Conservation (phyloP, 495 filamentous ascomycete genomes). For the Barbatosphaeria neglecta region DNA sequence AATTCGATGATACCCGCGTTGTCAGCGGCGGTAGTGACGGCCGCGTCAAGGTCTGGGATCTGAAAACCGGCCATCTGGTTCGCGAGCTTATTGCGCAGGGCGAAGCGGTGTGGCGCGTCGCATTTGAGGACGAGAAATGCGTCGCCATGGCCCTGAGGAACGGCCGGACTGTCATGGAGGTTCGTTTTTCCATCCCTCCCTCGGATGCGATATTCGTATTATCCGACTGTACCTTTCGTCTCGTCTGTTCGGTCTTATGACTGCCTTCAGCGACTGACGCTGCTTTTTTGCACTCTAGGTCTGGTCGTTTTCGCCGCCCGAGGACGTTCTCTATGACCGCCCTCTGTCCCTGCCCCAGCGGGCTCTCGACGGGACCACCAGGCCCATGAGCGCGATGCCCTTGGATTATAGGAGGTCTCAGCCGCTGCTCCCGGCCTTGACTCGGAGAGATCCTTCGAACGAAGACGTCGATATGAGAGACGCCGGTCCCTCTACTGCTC, state of each 20-base stretch:
- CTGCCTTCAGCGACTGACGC: no score
- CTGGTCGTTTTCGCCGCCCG: constrained; percentile 82
- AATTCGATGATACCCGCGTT: constrained; percentile 89
- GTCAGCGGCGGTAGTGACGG: constrained; percentile 94
- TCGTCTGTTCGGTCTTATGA: no score
- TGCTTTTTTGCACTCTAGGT: constrained; percentile 60
- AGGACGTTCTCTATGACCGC: constrained; percentile 45
- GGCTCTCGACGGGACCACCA: constrained; percentile 18
- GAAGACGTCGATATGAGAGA: constrained; percentile 37
- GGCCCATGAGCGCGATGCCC: constrained; percentile 27
- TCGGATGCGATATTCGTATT: no score
- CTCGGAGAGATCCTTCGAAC: constrained; percentile 9
- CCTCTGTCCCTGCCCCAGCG: constrained; percentile 23
- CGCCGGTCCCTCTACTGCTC: constrained; percentile 32
- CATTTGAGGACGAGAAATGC: constrained; percentile 95
- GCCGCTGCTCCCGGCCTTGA: constrained; percentile 8
- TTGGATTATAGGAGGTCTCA: constrained; percentile 16
- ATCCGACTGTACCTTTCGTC: constrained; percentile 1
- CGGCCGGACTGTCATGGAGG: constrained; percentile 91
- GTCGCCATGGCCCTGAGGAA: constrained; percentile 85
- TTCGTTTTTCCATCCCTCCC: constrained; percentile 35
- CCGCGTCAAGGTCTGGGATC: constrained; percentile 93
- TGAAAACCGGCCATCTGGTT: constrained; percentile 80
- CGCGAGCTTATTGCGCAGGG: constrained; percentile 82
- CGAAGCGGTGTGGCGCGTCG: constrained; percentile 93